Conservation (phyloP, 331 rosid genomes). For the Saraca asoca region DNA sequence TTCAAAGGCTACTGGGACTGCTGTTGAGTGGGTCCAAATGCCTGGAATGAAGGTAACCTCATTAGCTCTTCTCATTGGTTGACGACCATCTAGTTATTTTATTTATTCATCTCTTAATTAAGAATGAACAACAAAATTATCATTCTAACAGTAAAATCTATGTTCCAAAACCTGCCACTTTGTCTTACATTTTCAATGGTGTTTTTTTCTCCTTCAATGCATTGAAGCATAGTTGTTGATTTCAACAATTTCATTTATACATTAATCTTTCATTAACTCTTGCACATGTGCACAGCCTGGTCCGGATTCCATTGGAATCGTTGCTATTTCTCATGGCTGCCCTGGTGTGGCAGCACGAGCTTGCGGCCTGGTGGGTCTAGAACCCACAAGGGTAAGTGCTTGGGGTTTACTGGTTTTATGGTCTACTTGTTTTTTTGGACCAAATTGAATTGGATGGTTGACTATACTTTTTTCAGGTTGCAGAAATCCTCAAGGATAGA, state of each 20-base stretch:
- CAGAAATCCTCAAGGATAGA: constrained; percentile 98
- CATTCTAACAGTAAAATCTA: neutral
- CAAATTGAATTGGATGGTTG: constrained; percentile 16
- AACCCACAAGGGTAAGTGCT: constrained; percentile 92
- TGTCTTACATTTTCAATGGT: no score
- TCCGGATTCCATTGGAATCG: constrained; percentile 99
- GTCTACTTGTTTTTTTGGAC: constrained; percentile 20
- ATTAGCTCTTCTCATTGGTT: neutral
- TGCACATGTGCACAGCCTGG: constrained; percentile 77
- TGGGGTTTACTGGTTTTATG: neutral
- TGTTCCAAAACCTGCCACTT: no score
- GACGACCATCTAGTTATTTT: constrained; percentile 9
- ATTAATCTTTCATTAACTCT: neutral
- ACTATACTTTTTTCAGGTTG: constrained; percentile 64
- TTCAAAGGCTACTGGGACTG: constrained; percentile 99
- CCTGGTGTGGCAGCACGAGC: constrained; percentile 99
- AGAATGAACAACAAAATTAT: constrained; percentile 5
- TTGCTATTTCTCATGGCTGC: constrained; percentile 99
- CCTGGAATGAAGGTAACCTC: constrained; percentile 99
- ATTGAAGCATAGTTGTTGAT: neutral
- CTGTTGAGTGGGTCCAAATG: constrained; percentile 99
- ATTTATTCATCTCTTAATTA: constrained; percentile 11
- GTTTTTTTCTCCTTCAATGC: neutral
- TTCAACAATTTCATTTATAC: no score
- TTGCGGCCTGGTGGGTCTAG: constrained; percentile 99